These are phyloP conservation scores for Leccinum aurantiacum DNA, from an alignment of 768 basidiomycete genomes.

Conservation along the genomic window DNA sequence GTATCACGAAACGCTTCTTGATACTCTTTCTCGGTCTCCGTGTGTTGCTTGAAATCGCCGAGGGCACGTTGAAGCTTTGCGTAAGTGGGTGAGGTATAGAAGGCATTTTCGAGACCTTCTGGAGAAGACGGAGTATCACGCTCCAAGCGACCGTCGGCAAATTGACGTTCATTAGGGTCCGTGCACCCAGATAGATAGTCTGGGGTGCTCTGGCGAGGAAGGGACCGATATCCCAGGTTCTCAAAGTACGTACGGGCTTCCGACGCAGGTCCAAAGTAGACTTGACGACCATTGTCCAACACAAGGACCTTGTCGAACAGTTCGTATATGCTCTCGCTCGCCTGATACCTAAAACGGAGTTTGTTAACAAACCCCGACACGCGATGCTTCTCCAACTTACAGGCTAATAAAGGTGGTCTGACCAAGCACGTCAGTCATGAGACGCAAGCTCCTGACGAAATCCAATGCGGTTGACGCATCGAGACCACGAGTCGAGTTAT, in stretches of 20 bases:
- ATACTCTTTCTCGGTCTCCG: slow-evolving; percentile 62
- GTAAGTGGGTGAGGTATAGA: slow-evolving; percentile 47
- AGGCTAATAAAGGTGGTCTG: slow-evolving; percentile 81
- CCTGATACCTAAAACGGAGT: slow-evolving; percentile 56
- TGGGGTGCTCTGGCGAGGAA: slow-evolving; percentile 81
- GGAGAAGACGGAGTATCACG: slow-evolving; percentile 63
- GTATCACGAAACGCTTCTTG: slow-evolving; percentile 78
- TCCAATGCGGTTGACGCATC: slow-evolving; percentile 89
- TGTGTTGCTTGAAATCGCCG: slow-evolving; percentile 52
- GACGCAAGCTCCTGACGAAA: slow-evolving; percentile 73
- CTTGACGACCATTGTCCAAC: slow-evolving; percentile 76
- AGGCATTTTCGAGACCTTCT: slow-evolving; percentile 64
- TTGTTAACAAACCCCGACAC: slow-evolving; percentile 2
- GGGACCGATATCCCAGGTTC: slow-evolving; percentile 64
- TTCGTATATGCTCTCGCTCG: slow-evolving; percentile 74
- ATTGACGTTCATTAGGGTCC: slow-evolving; percentile 82
- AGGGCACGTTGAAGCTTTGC: slow-evolving; percentile 45
- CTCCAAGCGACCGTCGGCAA: slow-evolving; percentile 59
- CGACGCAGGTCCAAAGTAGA: slow-evolving; percentile 74
- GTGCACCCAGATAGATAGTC: slow-evolving; percentile 86
- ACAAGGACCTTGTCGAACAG: slow-evolving; percentile 89
- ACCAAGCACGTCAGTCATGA: slow-evolving; percentile 81
- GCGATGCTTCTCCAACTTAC: slow-evolving; percentile 35
- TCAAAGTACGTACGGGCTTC: slow-evolving; percentile 82
- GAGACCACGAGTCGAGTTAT: slow-evolving; percentile 78